Conservation (phyloP, 306 rosid species). For the Rubus parviflorus region DNA sequence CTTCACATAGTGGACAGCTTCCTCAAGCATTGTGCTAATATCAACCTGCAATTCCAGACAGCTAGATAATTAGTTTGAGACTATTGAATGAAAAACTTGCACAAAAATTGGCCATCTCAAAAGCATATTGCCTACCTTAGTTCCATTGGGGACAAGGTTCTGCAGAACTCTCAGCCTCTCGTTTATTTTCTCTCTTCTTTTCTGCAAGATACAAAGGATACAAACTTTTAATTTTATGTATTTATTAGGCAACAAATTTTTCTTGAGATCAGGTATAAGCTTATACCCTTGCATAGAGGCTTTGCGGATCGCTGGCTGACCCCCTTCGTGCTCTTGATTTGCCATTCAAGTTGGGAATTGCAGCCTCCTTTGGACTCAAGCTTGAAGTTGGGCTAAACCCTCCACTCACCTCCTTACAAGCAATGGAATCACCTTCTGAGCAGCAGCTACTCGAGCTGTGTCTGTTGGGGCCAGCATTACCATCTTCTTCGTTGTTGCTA, state of each 20-base stretch:
- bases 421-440: constrained; percentile 67
- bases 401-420: constrained; percentile 49
- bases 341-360: constrained; percentile 31
- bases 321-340: constrained; percentile 57
- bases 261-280: not conserved
- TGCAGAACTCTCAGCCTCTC: constrained; percentile 83
- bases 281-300: constrained; percentile 79
- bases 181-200: constrained; percentile 94
- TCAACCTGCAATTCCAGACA: constrained; percentile 63
- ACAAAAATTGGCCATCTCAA: not conserved
- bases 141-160: constrained; percentile 87
- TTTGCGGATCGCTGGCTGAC: constrained; percentile 78
- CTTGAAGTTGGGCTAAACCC: constrained; percentile 51
- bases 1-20: constrained; percentile 88
- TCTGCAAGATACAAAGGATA: constrained; percentile 47
- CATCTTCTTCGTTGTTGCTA: constrained; percentile 49
- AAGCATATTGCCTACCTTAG: constrained; percentile 53
- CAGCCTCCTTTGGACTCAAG: constrained; percentile 31
- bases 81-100: constrained; percentile 15
- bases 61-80: constrained; percentile 4
- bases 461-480: constrained; percentile 33
- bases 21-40: constrained; percentile 98
- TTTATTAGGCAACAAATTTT: not conserved
- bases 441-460: constrained; percentile 57
- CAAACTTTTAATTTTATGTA: constrained; percentile 10